Evolutionary conservation across 2,329 filamentous ascomycete genomes (phyloP), one percentile per base, ranked within the genome.

Genomic region (Colletotrichum musicola): DNA sequence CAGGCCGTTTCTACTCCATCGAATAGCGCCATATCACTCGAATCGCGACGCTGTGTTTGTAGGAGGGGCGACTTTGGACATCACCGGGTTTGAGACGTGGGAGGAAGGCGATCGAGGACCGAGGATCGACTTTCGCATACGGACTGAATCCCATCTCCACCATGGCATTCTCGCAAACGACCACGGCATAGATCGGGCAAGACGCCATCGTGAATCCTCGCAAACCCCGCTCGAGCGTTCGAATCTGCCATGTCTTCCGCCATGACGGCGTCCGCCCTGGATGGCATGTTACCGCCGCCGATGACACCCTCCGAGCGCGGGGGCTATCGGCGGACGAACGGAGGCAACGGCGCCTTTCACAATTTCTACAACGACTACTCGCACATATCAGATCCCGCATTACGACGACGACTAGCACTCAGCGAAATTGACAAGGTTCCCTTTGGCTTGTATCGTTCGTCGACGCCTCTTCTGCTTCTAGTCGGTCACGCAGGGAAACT

Each of bases 351-450:
- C 70, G 90, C 90, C 50, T 93, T 92, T 77, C 89, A 92, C 81
- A 93, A 93, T 78, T 93, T 92, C 77, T 88, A 90, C 81, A 92
- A 92, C 75, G 89, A 92, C 77, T 92, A 81, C 73, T 87, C 85
- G 7, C 87, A 89, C 72, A 87, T 91, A 40, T 77, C 86, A 71
- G 92, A 95, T 76, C 91, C 92, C n/a, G 93, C 93, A 74, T 86
- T 95, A 74, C 88, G 92, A 62, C 86, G 93, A 71, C 88, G 92
- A 64, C 86, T 93, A 65, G 93, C 93, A 25, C 86, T 95, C 64
- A 91, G 92, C 10, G 91, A 95, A 75, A 93, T 94, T 72, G 92
- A 94, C 82, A 92, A 93, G 81, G 90, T 92, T 4, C 89, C 89
- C 0, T 93, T 94, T 75, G 90, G 92, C 73, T 88, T 91, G 82